Conservation (phyloP, 1,284 basidiomycete species). For the Trametes hirsuta region DNA sequence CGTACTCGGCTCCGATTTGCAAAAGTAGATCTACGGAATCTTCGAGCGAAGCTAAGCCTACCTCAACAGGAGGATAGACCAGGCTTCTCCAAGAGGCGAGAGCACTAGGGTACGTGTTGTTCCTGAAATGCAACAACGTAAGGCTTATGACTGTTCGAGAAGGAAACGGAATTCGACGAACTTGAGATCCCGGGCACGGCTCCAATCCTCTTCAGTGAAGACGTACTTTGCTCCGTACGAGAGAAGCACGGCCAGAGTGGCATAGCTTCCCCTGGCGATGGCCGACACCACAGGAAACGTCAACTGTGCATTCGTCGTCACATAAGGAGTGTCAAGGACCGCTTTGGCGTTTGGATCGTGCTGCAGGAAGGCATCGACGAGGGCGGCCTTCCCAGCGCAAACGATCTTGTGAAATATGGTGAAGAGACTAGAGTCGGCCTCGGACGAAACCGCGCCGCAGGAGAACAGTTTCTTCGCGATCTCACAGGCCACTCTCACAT, state of each 20-base stretch:
- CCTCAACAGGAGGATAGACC: constrained; percentile 44
- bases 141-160: neutral
- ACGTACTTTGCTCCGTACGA: constrained; percentile 45
- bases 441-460: constrained; percentile 51
- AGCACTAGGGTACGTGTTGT: neutral
- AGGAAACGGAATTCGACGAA: constrained; percentile 11
- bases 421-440: constrained; percentile 46
- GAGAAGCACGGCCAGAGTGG: constrained; percentile 43
- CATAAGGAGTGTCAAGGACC: constrained; percentile 48
- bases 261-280: constrained; percentile 37
- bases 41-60: constrained; percentile 42
- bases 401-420: constrained; percentile 57
- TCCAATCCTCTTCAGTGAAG: constrained; percentile 38
- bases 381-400: constrained; percentile 39
- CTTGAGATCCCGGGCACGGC: constrained; percentile 32
- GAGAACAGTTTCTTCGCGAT: constrained; percentile 51
- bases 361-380: constrained; percentile 50
- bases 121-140: neutral
- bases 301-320: constrained; percentile 23
- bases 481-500: constrained; percentile 45
- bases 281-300: constrained; percentile 44
- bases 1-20: constrained; percentile 45
- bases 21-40: constrained; percentile 48
- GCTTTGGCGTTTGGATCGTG: constrained; percentile 50
- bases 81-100: constrained; percentile 3